These are phyloP conservation scores for Gynostemma pentaphyllum DNA, from an alignment of 306 rosid genomes.

Conservation along the genomic window DNA sequence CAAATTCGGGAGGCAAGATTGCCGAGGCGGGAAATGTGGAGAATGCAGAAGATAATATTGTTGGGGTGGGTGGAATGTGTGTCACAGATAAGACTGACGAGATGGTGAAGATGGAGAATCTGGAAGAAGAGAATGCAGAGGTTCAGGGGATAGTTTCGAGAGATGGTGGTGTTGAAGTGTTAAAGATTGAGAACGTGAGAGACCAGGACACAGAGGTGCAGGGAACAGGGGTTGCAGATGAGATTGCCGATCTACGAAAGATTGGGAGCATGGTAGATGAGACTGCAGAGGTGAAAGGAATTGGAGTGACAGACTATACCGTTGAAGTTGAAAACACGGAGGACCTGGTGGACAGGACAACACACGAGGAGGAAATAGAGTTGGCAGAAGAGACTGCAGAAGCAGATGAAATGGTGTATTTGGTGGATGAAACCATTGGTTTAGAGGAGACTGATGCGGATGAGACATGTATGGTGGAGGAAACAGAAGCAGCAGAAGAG, in stretches of 20 bases:
- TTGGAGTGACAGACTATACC: not conserved
- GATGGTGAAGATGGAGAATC: conserved; percentile 5
- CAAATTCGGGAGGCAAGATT: conserved; percentile 3
- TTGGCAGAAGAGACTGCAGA: conserved; percentile 15
- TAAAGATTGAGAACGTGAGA: not conserved
- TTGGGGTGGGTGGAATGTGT: not conserved
- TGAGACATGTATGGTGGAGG: conserved; percentile 15
- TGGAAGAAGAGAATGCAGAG: conserved; percentile 6
- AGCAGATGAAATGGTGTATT: conserved; percentile 16
- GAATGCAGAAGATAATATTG: conserved; percentile 17
- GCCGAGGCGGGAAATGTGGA: conserved; percentile 12
- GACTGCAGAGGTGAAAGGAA: not conserved
- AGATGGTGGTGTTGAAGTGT: not conserved
- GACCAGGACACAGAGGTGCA: conserved; percentile 2
- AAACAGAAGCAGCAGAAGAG: conserved; percentile 32
- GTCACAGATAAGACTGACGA: not conserved
- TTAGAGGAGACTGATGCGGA: conserved; percentile 24
- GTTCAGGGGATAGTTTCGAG: not conserved
- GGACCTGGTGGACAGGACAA: conserved; percentile 19
- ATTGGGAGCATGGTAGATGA: conserved; percentile 1
- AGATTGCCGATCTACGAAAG: not conserved
- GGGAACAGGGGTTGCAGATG: not conserved
- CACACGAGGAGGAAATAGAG: conserved; percentile 15
- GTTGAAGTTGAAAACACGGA: not conserved
- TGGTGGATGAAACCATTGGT: conserved; percentile 24